Base-by-base conservation (phyloP, 2,329 filamentous ascomycete genomes). In the Paramyrothecium sp. region DNA sequence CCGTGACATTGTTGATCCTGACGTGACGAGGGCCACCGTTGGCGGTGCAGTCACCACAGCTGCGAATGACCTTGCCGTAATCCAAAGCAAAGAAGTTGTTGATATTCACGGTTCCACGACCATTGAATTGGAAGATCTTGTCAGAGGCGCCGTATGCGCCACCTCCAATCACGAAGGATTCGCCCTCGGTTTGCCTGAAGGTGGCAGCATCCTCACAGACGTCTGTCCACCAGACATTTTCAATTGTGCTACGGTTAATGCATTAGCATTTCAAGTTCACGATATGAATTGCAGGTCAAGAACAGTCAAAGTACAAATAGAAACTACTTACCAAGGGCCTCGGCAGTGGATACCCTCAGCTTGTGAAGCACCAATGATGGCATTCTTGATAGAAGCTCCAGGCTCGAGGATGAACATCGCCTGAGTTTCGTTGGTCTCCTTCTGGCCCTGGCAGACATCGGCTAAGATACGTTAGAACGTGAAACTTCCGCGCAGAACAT, bases 91-190 rank as follows among this genome's bases (percentile, higher is more conserved):
- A 26, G 47, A 49, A 49, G 47, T 26, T 26, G 47, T 20, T 49
- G 47, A 49, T 49, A 16, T 21, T 4, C 12, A 49, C 47, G 13
- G 47, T 49, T 21, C 47, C 47, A 4, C 22, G 47, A 7, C 47
- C 47, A 26, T 49, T 49, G 47, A 49, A 49, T 20, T 49, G 47
- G 47, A 49, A 49, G 20, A 49, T 49, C 19, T 49, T 49, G 19
- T 49, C 47, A n/a, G 19, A 13, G 55, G 48, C 41, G 22, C 53
- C 44, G 48, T 58, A 21, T 21, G 50, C 21, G 51, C 53, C 56
- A 51, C 53, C 13, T 55, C 56, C 56, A 33, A 58, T 33, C 23
- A 30, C 56, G 49, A 30, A 50, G 11, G 51, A 51, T n/a, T 53
- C 53, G 38, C 21, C 26, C 38, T 20, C 34, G 46, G 22, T 54